Percentiles rank a stretch among this genome's conserved stretches.
Conservation (phyloP, 345 rosid genomes). For the Euphorbia peplus region DNA sequence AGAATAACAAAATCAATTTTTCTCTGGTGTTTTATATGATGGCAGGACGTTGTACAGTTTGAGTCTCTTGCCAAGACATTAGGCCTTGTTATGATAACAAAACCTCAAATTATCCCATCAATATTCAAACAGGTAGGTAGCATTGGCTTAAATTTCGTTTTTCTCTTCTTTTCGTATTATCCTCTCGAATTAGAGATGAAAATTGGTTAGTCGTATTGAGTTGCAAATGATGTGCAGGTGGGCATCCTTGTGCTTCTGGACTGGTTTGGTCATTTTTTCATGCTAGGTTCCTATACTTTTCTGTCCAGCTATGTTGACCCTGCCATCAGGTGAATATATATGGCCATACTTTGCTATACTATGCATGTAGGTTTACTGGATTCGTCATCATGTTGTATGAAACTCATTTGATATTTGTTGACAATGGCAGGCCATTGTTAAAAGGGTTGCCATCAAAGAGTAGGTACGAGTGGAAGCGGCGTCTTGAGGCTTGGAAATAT, state of each 20-base stretch:
- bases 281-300: conserved; percentile 80
- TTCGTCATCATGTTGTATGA: not conserved
- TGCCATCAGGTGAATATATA: conserved; percentile 48
- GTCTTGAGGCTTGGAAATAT: conserved; percentile 83
- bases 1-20: conserved; percentile 6
- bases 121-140: conserved; percentile 93
- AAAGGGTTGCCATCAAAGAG: conserved; percentile 47
- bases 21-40: not conserved
- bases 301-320: conserved; percentile 77
- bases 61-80: conserved; percentile 84
- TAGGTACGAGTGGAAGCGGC: conserved; percentile 64
- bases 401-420: not conserved
- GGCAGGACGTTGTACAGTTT: conserved; percentile 79
- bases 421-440: conserved; percentile 60
- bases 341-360: too few relatives aligned
- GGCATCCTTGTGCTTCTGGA: conserved; percentile 71
- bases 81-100: conserved; percentile 83
- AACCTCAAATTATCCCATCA: conserved; percentile 82
- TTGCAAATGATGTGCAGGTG: conserved; percentile 42
- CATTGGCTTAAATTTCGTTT: not conserved
- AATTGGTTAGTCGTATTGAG: not conserved
- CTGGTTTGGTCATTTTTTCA: conserved; percentile 80
- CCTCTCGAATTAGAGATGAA: too few relatives aligned
- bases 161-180: not conserved
- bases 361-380: not conserved